Evolutionary conservation across 2,329 filamentous ascomycete species (phyloP).

Genomic region (Colletotrichum paranaense): DNA sequence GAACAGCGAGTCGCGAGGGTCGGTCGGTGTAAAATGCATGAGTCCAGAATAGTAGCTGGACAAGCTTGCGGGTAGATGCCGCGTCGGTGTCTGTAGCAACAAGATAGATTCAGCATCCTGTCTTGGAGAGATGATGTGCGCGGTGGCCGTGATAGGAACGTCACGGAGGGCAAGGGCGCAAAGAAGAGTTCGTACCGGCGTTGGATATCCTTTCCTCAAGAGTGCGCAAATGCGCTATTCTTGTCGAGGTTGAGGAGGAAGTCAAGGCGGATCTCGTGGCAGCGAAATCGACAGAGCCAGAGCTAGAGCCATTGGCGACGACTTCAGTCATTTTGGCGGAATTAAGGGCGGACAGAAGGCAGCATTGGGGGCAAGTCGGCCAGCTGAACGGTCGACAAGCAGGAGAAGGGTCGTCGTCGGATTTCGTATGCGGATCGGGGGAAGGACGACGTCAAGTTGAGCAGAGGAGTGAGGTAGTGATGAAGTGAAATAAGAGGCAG

Average conservation of each 20-base stretch:
- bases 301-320: conserved; percentile 48
- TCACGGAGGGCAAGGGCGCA: neutral
- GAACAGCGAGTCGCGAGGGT: conserved; percentile 83
- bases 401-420: neutral
- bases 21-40: conserved; percentile 90
- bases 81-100: conserved; percentile 55
- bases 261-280: conserved; percentile 62
- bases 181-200: conserved; percentile 57
- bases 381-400: conserved; percentile 26
- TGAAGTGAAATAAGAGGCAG: neutral
- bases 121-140: neutral
- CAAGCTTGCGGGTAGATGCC: conserved; percentile 63
- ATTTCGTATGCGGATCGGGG: neutral
- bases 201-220: conserved; percentile 68
- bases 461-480: neutral
- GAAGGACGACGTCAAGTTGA: neutral
- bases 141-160: neutral
- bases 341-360: conserved; percentile 32
- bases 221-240: conserved; percentile 64
- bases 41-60: conserved; percentile 85
- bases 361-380: conserved; percentile 33
- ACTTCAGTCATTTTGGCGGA: conserved; percentile 61
- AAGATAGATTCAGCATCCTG: conserved; percentile 23
- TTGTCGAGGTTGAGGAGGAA: conserved; percentile 70
- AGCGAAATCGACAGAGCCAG: conserved; percentile 60